Evolutionary conservation across 2,329 filamentous ascomycete genomes (phyloP).

Genomic region (Diaporthe destruens): DNA sequence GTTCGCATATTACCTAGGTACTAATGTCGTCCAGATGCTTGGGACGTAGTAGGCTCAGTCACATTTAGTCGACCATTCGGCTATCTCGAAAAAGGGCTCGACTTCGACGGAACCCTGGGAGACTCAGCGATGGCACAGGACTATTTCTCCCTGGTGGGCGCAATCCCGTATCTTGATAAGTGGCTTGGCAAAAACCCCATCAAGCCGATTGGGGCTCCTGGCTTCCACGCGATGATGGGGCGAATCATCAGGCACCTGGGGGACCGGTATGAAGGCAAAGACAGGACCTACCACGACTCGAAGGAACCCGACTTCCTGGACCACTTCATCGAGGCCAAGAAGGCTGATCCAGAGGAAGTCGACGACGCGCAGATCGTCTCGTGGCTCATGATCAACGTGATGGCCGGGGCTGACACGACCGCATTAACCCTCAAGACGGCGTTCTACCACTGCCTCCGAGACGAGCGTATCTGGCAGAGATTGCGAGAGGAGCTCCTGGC

Average conservation of each 20-base stretch:
- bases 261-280: conserved; percentile 48
- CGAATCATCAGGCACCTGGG: conserved; percentile 49
- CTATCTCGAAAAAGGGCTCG: conserved; percentile 54
- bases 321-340: conserved; percentile 56
- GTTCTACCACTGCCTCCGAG: conserved; percentile 55
- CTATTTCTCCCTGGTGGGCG: conserved; percentile 47
- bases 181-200: conserved; percentile 56
- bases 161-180: conserved; percentile 52
- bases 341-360: conserved; percentile 43
- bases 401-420: conserved; percentile 55
- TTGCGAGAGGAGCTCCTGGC: conserved; percentile 52
- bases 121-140: conserved; percentile 49
- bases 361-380: conserved; percentile 53
- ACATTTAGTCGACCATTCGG: conserved; percentile 57
- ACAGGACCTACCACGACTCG: conserved; percentile 47
- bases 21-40: conserved; percentile 44
- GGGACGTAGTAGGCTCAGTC: conserved; percentile 57
- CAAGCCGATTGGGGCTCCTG: conserved; percentile 50
- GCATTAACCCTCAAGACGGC: conserved; percentile 51
- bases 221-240: conserved; percentile 48
- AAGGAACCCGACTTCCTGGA: conserved; percentile 54
- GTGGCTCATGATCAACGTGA: conserved; percentile 51
- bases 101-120: conserved; percentile 54
- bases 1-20: neutral
- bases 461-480: conserved; percentile 47